Base-by-base conservation (phyloP, 108 stramenopile genomes). In the Pseudonitzschia multistriata region DNA sequence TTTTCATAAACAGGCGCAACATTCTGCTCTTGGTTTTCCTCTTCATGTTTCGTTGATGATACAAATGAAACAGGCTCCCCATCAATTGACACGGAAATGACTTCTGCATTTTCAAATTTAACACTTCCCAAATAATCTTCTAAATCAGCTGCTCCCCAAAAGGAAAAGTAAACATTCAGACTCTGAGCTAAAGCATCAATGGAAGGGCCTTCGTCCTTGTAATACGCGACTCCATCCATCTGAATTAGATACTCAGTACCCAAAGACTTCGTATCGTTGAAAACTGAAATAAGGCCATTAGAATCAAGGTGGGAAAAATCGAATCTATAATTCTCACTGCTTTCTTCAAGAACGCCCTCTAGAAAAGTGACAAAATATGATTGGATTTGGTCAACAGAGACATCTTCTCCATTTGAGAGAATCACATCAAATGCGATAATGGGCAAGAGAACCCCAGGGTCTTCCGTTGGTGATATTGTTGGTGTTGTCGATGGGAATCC, bases 171-270 rank as follows among this genome's bases (percentile, higher is more conserved):
- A 10, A 54, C 45, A 34, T 33, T 50, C n/a, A 74, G n/a, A 11
- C 11, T 24, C 10, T 33, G 27, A 28, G 39, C 37, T 36, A 74
- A 34, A 47, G 50, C 42, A 3, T 67, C 47, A 37, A 3, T 29
- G 17, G 66, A 37, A 0, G 73, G 73, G 28, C 52, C 31, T 19
- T 64, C 56, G 17, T 45, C 47, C 3, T 33, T 35, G 49, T 56
- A 74, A 39, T 67, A 67, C 5, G 57, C 65, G 22, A 56, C 61
- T 22, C 74, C 74, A 54, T 68, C 67, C 29, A 76, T 57, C n/a
- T 25, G 22, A n/a, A 76, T 56, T 28, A 52, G 64, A n/a, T 62
- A 63, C 1, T 67, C 74, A 31, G 62, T 22, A 0, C 49, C 40
- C 1, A 75, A 54, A 5, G 33, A 10, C 10, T 45, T n/a, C 42